Percentiles rank a stretch among this genome's conserved stretches.
Evolutionary conservation across 306 rosid genomes (phyloP).

Genomic region (Trichosanthes cucumerina): DNA sequence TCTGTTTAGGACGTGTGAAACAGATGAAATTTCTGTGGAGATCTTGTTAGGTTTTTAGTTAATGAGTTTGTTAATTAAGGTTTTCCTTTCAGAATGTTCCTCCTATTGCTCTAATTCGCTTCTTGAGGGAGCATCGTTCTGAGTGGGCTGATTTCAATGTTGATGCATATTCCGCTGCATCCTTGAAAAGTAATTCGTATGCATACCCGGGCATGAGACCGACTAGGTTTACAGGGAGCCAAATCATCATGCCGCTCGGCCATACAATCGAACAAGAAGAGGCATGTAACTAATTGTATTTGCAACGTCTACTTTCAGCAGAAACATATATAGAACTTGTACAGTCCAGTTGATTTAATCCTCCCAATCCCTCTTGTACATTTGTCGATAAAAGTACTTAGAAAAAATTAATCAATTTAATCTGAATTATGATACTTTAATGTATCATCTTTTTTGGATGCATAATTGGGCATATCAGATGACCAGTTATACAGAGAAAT

Average conservation of each 20-base stretch:
- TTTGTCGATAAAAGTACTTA: neutral
- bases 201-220: constrained; percentile 86
- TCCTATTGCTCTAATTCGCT: constrained; percentile 77
- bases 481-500: neutral
- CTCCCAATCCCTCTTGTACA: neutral
- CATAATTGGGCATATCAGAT: neutral
- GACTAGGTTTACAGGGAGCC: constrained; percentile 84
- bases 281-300: constrained; percentile 20
- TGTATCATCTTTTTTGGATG: neutral
- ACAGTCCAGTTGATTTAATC: neutral
- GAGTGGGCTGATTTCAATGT: constrained; percentile 99
- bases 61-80: neutral
- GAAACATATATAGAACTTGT: neutral
- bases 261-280: constrained; percentile 93
- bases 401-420: neutral
- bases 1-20: neutral
- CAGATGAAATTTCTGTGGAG: neutral
- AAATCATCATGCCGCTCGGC: constrained; percentile 95
- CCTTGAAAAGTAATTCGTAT: constrained; percentile 58
- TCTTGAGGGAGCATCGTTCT: constrained; percentile 91
- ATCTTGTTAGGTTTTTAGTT: neutral
- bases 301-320: neutral
- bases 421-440: neutral
- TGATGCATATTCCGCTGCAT: constrained; percentile 75
- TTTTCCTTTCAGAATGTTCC: constrained; percentile 60